Evolutionary conservation across 139 green algal genomes (phyloP).

Genomic region (Chlamydomonas schloesseri): DNA sequence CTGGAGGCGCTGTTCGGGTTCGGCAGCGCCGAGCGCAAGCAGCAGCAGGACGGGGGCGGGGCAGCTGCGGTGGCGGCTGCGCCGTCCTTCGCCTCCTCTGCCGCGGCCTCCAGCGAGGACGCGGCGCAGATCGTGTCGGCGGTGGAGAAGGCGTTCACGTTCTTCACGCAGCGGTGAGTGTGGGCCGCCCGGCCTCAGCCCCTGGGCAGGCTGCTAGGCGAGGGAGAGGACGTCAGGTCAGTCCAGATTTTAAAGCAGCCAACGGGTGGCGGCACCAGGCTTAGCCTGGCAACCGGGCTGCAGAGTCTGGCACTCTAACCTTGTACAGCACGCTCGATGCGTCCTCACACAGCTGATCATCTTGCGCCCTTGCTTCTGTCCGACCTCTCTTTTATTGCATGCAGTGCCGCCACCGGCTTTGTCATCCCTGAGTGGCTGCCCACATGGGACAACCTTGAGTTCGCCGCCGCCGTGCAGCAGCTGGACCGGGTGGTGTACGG

Average conservation of each 20-base stretch:
- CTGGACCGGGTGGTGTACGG: constrained; percentile 86
- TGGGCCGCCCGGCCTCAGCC: too few relatives aligned
- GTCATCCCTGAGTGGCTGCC: constrained; percentile 88
- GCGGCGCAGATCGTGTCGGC: constrained; percentile 52
- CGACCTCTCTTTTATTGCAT: too few relatives aligned
- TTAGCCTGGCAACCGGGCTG: too few relatives aligned
- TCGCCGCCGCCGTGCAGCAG: constrained; percentile 76
- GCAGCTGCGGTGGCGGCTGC: constrained; percentile 4
- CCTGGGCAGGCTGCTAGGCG: too few relatives aligned
- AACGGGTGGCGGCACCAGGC: too few relatives aligned
- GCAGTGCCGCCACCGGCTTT: constrained; percentile 57
- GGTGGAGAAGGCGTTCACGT: constrained; percentile 78
- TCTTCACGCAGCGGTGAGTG: constrained; percentile 72
- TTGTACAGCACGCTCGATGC: too few relatives aligned
- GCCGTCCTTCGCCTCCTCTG: not conserved
- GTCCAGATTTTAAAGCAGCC: too few relatives aligned
- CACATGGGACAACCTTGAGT: constrained; percentile 84
- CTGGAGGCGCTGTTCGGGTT: constrained; percentile 86
- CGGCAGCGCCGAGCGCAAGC: not conserved
- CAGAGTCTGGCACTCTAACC: too few relatives aligned
- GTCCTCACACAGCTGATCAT: too few relatives aligned
- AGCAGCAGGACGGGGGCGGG: not conserved
- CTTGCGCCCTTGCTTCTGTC: too few relatives aligned
- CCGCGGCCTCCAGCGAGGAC: constrained; percentile 1
- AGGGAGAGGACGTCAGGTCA: too few relatives aligned